Conservation (phyloP, 2,329 filamentous ascomycete genomes). For the Ceratocystis cacaofunesta region DNA sequence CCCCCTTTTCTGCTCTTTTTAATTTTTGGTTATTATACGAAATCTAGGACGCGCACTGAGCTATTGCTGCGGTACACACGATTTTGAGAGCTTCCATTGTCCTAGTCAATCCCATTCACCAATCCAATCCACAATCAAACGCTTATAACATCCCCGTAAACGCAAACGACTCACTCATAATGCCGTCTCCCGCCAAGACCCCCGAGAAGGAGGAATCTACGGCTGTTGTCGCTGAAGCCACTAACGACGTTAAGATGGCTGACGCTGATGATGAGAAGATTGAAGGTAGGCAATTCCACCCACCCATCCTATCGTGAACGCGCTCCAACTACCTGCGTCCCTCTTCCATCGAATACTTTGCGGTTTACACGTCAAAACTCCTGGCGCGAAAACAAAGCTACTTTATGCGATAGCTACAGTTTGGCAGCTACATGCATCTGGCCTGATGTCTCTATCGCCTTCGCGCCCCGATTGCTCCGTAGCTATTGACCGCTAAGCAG, state of each 20-base stretch:
- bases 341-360: background rate
- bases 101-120: background rate
- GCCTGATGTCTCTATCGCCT: background rate
- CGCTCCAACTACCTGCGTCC: background rate
- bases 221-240: constrained; percentile 12
- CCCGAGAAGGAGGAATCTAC: constrained; percentile 18
- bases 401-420: background rate
- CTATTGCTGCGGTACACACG: background rate
- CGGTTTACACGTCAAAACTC: background rate
- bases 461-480: background rate
- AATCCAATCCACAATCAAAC: background rate
- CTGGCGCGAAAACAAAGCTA: background rate
- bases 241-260: constrained; percentile 21
- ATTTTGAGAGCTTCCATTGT: background rate
- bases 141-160: background rate
- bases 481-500: background rate
- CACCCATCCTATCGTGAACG: background rate
- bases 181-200: constrained; percentile 17
- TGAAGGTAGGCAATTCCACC: constrained; percentile 16
- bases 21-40: constrained; percentile 3
- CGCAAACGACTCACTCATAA: constrained; percentile 8
- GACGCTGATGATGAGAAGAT: constrained; percentile 20
- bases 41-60: background rate
- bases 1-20: background rate
- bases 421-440: background rate